phyloP scores from a whole-genome alignment of 2,329 filamentous ascomycete genomes.

The Diaporthe capsici region DNA sequence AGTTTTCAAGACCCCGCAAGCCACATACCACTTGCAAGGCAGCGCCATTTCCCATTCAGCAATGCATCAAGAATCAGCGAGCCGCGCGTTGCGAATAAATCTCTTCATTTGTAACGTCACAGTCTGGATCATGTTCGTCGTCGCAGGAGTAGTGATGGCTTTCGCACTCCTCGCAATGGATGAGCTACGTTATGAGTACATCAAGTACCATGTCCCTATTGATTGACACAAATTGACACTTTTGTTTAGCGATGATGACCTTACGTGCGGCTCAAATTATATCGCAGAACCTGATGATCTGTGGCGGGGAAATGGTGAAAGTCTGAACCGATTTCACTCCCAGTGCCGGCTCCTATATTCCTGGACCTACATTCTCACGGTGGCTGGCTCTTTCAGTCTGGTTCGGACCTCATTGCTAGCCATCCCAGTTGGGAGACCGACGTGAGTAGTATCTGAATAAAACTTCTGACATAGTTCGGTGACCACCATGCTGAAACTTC shows the following conservation, averaged over 20 bases:
- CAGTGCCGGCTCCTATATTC: conserved; percentile 8
- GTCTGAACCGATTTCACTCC: background rate
- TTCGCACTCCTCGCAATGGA: conserved; percentile 8
- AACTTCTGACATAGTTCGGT: background rate
- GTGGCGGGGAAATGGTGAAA: background rate
- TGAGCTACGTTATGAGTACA: conserved; percentile 3
- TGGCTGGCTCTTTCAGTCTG: conserved; percentile 3
- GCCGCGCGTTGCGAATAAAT: background rate
- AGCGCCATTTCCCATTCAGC: background rate
- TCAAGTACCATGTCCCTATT: background rate
- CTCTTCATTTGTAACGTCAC: background rate
- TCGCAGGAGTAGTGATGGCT: conserved; percentile 13
- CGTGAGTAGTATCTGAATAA: background rate
- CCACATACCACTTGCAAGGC: too few relatives aligned
- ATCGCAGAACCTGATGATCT: background rate
- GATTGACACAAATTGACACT: background rate
- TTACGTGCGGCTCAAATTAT: background rate
- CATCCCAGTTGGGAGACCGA: background rate
- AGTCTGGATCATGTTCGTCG: conserved; percentile 16
- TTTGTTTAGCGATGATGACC: background rate
- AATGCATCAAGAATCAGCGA: background rate
- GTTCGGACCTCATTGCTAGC: conserved; percentile 9
- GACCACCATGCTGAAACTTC: background rate
- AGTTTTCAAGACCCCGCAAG: background rate
- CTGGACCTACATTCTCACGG: background rate